Conservation (phyloP, 2,329 filamentous ascomycete species). For the Penicillium olsonii region DNA sequence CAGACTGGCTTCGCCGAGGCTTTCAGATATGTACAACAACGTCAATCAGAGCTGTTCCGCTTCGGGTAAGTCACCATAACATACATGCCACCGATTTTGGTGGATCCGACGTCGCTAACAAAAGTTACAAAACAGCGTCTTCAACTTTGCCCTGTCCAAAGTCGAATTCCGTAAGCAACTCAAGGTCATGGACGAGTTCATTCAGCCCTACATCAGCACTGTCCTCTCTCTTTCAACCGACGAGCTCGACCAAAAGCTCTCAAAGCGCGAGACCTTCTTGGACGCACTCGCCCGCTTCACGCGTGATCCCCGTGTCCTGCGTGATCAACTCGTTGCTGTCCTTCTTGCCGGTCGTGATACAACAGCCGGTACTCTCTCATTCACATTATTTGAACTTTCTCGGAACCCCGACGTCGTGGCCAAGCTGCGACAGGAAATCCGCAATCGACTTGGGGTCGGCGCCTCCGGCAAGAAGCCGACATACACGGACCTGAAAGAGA, state of each 20-base stretch:
- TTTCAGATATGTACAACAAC: constrained; percentile 75
- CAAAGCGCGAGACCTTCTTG: constrained; percentile 79
- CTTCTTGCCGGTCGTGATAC: constrained; percentile 83
- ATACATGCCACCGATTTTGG: not conserved
- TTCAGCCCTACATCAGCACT: constrained; percentile 74
- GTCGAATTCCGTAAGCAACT: constrained; percentile 65
- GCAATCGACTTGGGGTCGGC: constrained; percentile 63
- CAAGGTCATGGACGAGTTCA: constrained; percentile 71
- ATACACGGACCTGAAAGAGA: constrained; percentile 79
- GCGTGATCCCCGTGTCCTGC: constrained; percentile 63
- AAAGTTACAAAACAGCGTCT: constrained; percentile 55
- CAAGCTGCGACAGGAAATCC: constrained; percentile 73
- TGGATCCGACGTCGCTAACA: constrained; percentile 3
- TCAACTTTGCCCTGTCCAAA: constrained; percentile 65
- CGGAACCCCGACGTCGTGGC: constrained; percentile 66
- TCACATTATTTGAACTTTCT: constrained; percentile 79
- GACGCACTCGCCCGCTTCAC: constrained; percentile 83
- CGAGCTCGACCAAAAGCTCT: constrained; percentile 70
- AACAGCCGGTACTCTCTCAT: constrained; percentile 78
- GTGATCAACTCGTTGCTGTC: constrained; percentile 81
- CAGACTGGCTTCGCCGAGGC: constrained; percentile 74
- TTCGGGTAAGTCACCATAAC: constrained; percentile 51
- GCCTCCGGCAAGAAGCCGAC: constrained; percentile 54
- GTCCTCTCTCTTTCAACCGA: constrained; percentile 68
- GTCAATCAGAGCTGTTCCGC: constrained; percentile 68